phyloP scores from a whole-genome alignment of 805 yeast genomes.

The Candida loeiensis region DNA sequence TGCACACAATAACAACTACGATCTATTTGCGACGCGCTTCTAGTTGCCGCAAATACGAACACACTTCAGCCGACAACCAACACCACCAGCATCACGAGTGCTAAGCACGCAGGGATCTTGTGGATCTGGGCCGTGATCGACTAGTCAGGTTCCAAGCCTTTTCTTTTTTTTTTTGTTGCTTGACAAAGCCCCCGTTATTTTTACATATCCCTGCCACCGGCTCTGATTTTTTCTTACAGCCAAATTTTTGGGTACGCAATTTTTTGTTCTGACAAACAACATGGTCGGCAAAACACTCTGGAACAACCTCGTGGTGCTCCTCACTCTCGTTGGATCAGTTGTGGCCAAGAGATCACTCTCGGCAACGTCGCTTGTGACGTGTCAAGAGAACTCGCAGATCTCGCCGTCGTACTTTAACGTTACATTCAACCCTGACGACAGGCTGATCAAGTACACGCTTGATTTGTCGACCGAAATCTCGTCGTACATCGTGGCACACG shows the following conservation, averaged over 20 bases:
- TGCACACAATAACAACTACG: neutral
- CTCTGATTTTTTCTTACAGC: neutral
- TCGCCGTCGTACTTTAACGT: slow-evolving; percentile 75
- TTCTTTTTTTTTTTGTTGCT: slow-evolving; percentile 1
- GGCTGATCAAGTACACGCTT: slow-evolving; percentile 64
- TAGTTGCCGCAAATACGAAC: neutral
- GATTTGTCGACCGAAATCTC: slow-evolving; percentile 66
- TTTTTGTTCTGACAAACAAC: neutral
- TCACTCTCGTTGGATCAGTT: slow-evolving; percentile 4
- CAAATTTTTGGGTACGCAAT: neutral
- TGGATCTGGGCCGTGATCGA: too few relatives aligned
- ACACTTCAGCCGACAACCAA: neutral
- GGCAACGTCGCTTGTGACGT: slow-evolving; percentile 81
- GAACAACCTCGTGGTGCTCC: slow-evolving; percentile 3
- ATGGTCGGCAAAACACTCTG: neutral
- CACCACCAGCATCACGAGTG: neutral
- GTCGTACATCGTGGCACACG: slow-evolving; percentile 63
- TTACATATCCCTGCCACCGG: neutral
- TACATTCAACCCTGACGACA: slow-evolving; percentile 66
- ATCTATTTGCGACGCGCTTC: neutral
- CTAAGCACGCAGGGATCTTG: neutral
- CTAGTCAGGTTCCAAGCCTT: neutral
- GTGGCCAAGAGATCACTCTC: slow-evolving; percentile 26
- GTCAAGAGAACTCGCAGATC: slow-evolving; percentile 73
- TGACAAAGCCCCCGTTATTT: neutral